Conservation (phyloP, 768 basidiomycete species). For the Rhizopogon salebrosus region DNA sequence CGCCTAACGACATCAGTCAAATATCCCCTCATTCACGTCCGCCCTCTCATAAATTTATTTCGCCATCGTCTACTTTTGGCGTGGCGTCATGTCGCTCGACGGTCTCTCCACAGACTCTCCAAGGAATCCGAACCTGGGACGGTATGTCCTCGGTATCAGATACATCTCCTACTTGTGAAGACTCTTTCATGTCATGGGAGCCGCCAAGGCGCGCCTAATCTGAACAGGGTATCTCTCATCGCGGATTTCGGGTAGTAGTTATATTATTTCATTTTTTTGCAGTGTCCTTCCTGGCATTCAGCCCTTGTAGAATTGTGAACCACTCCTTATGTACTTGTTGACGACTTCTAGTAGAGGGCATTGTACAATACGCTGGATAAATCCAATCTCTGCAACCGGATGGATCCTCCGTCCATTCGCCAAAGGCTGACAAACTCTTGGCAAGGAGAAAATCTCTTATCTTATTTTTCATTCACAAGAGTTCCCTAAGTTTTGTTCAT, state of each 20-base stretch:
- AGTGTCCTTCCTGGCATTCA: neutral
- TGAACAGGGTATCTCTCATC: neutral
- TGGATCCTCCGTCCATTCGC: neutral
- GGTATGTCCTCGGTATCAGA: conserved; percentile 14
- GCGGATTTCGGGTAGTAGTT: neutral
- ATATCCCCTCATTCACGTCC: conserved; percentile 12
- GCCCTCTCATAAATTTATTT: conserved; percentile 1
- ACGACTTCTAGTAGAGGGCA: neutral
- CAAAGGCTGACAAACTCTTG: neutral
- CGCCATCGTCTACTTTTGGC: neutral
- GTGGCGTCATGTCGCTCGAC: conserved; percentile 5
- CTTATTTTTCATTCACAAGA: neutral
- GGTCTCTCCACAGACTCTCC: conserved; percentile 13
- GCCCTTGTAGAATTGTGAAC: neutral
- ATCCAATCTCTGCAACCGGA: neutral
- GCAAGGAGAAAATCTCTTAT: neutral
- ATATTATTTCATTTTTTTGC: neutral
- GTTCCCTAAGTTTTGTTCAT: neutral
- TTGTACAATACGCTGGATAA: neutral
- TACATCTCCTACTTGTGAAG: conserved; percentile 39
- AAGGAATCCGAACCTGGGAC: conserved; percentile 15
- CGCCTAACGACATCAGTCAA: conserved; percentile 20
- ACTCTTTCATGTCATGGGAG: conserved; percentile 62
- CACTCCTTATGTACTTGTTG: neutral
- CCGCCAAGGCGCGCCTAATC: conserved; percentile 33